phyloP scores from a whole-genome alignment of 2,329 filamentous ascomycete genomes.

The Chalara sp. region DNA sequence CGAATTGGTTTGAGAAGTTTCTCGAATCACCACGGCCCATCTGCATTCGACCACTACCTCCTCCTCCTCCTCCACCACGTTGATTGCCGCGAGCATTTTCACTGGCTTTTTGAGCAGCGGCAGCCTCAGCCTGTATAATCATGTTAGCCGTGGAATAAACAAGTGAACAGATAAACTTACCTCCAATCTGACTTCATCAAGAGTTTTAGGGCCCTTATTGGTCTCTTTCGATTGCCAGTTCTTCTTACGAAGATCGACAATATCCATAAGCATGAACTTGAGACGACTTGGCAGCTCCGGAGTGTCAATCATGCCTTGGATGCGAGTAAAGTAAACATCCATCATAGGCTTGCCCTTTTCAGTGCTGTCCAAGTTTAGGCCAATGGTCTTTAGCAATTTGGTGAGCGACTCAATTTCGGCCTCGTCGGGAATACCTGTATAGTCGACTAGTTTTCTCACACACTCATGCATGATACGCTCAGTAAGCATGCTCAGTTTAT shows the following conservation, averaged over 20 bases:
- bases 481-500: slow-evolving; percentile 97
- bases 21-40: slow-evolving; percentile 83
- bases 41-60: slow-evolving; percentile 59
- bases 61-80: slow-evolving; percentile 48
- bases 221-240: slow-evolving; percentile 82
- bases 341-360: slow-evolving; percentile 84
- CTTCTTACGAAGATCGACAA: slow-evolving; percentile 72
- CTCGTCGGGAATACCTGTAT: slow-evolving; percentile 87
- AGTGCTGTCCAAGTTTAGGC: slow-evolving; percentile 73
- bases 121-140: slow-evolving; percentile 54
- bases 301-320: slow-evolving; percentile 73
- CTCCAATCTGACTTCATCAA: slow-evolving; percentile 83
- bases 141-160: neutral
- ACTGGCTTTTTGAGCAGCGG: slow-evolving; percentile 72
- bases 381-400: slow-evolving; percentile 88
- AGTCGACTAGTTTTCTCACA: slow-evolving; percentile 94
- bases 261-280: slow-evolving; percentile 94
- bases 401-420: slow-evolving; percentile 93
- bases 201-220: slow-evolving; percentile 95
- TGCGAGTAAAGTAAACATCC: slow-evolving; percentile 88
- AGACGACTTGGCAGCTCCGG: slow-evolving; percentile 80
- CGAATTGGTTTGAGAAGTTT: slow-evolving; percentile 68
- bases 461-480: slow-evolving; percentile 99
- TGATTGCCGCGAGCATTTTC: slow-evolving; percentile 55
- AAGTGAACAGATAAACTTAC: slow-evolving; percentile 34